These are phyloP conservation scores for Vanrija sp. DNA, from an alignment of 1,284 basidiomycete genomes.

Conservation along the genomic window DNA sequence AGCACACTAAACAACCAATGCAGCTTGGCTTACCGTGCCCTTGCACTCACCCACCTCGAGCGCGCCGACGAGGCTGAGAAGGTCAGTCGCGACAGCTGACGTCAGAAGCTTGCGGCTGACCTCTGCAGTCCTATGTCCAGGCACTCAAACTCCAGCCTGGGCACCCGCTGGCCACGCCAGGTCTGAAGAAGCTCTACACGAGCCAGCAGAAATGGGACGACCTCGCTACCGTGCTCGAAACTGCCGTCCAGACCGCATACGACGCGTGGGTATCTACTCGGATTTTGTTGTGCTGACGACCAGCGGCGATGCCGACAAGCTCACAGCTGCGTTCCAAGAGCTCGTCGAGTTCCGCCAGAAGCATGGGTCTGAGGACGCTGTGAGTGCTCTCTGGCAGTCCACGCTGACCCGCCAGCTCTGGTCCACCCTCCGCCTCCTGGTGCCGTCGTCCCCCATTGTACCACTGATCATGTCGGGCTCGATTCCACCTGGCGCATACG, in stretches of 20 bases:
- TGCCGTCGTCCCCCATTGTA: slow-evolving; percentile 71
- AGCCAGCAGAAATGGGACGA: slow-evolving; percentile 61
- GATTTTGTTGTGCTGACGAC: slow-evolving; percentile 1
- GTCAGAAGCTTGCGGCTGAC: background rate
- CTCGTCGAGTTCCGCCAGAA: slow-evolving; percentile 63
- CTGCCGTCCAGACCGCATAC: slow-evolving; percentile 57
- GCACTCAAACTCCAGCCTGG: slow-evolving; percentile 64
- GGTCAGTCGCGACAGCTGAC: slow-evolving; percentile 54
- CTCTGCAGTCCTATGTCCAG: slow-evolving; percentile 63
- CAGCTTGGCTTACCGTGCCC: slow-evolving; percentile 77
- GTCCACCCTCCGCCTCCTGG: slow-evolving; percentile 62
- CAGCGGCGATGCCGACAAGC: slow-evolving; percentile 73
- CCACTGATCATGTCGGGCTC: slow-evolving; percentile 64
- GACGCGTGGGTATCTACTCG: slow-evolving; percentile 54
- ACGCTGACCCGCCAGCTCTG: slow-evolving; percentile 56
- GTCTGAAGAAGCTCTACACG: slow-evolving; percentile 70
- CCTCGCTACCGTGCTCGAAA: slow-evolving; percentile 56
- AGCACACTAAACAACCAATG: no score
- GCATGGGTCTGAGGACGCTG: slow-evolving; percentile 61
- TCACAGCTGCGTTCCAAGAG: slow-evolving; percentile 73
- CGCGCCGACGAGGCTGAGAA: slow-evolving; percentile 71
- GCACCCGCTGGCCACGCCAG: slow-evolving; percentile 67
- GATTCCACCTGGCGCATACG: slow-evolving; percentile 50
- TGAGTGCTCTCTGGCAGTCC: slow-evolving; percentile 32
- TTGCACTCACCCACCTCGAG: slow-evolving; percentile 69